Base-by-base conservation (phyloP, 2,329 filamentous ascomycete species). In the Trichophyton verrucosum region DNA sequence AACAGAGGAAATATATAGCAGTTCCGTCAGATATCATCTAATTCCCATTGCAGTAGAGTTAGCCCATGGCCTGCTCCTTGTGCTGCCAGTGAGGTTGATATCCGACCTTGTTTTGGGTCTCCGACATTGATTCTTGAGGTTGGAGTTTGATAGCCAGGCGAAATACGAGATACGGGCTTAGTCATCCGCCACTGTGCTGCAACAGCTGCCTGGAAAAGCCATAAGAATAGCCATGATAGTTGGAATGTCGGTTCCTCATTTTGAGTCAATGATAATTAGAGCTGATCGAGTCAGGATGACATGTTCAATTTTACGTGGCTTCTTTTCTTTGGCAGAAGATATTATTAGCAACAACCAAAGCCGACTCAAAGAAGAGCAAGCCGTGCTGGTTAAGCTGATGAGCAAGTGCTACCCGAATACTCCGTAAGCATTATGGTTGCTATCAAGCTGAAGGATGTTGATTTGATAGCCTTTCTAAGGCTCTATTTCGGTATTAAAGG, bases 81-180 rank as follows among this genome's bases (percentile, higher is more conserved):
- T 22, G 27, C n/a, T 55, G 27, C 27, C 17, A 15, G 27, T 55
- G 30, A 69, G 65, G 59, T 73, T 67, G 58, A 51, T n/a, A 44
- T 53, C 61, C 46, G 9, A 36, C 2, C 40, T 51, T 46, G 42
- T 61, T 59, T 30, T 27, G 36, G 33, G 17, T n/a, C 11, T 36
- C 42, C 15, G 36, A 20, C 30, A 15, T 51, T 36, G 27, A 20
- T 20, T 55, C 15, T 36, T 17, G n/a, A 33, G 17, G 30, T 33
- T 27, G 24, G 24, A 33, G 27, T 55, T 36, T 55, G 51, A 33
- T 55, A 55, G 27, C 11, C 9, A 13, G 33, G n/a, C 51, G 51
- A 55, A 33, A 55, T 36, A 55, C 51, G 51, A 36, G 27, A 7
- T 7, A 30, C 6, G 27, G 5, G 46, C 46, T 51, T 51, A 51